Conservation (phyloP, 2,329 filamentous ascomycete genomes). For the Alternaria sp. region DNA sequence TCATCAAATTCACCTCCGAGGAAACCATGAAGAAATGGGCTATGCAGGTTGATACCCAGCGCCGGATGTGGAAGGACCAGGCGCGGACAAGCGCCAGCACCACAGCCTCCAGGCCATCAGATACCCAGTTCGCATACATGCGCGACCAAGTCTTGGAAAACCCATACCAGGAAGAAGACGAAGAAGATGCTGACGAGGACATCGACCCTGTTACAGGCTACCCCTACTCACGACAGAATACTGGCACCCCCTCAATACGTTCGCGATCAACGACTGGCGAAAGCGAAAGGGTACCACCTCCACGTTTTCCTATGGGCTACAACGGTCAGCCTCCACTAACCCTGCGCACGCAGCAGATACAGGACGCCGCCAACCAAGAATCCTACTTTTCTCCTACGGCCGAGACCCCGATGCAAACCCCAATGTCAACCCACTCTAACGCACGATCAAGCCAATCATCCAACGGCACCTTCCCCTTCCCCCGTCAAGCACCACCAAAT, state of each 20-base stretch:
- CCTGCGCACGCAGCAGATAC: constrained; percentile 71
- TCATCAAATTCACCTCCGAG: constrained; percentile 92
- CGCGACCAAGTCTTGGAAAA: constrained; percentile 78
- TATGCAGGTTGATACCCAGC: constrained; percentile 77
- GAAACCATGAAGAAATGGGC: constrained; percentile 95
- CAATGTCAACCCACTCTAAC: constrained; percentile 63
- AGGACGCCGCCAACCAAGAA: constrained; percentile 74
- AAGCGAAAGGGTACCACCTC: constrained; percentile 69
- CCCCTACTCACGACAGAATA: constrained; percentile 70
- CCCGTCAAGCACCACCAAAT: constrained; percentile 74
- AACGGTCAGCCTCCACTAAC: constrained; percentile 66
- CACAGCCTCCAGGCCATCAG: constrained; percentile 63
- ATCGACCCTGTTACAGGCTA: constrained; percentile 50
- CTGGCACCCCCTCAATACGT: constrained; percentile 77
- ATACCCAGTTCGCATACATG: constrained; percentile 84
- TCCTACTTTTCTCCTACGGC: constrained; percentile 93
- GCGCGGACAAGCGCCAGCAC: constrained; percentile 62
- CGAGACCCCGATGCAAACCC: constrained; percentile 84
- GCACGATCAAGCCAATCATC: constrained; percentile 76
- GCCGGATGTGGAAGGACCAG: constrained; percentile 61
- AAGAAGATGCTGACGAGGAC: constrained; percentile 64
- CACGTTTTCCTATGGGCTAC: constrained; percentile 74
- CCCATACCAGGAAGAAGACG: constrained; percentile 74
- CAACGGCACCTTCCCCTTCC: constrained; percentile 82
- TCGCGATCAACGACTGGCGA: constrained; percentile 80